Evolutionary conservation across 163 green algal species (phyloP).

Genomic region (Coccomyxa subellipsoidea): DNA sequence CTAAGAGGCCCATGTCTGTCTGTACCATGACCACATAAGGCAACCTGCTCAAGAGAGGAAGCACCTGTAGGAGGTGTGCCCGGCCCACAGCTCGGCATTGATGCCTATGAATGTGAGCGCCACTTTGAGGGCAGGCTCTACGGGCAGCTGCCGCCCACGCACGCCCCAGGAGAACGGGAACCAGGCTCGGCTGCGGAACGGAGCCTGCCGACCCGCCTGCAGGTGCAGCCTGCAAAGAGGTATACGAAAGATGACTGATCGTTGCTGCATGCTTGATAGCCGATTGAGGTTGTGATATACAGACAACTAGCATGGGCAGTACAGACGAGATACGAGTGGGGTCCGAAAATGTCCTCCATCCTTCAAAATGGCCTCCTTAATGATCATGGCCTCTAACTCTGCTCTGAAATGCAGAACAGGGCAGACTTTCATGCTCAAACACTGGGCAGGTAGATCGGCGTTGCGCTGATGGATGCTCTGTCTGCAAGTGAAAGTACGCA

Average conservation of each 20-base stretch:
- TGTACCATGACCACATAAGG: no score
- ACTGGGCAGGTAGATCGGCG: no score
- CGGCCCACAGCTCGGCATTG: constrained; percentile 58
- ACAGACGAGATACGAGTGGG: not conserved
- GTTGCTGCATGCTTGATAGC: not conserved
- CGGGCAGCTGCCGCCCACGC: constrained; percentile 20
- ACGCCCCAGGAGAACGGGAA: constrained; percentile 17
- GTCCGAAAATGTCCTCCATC: no score
- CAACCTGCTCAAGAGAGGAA: not conserved
- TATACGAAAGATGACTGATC: not conserved
- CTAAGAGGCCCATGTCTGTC: no score
- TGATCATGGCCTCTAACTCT: no score
- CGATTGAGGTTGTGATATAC: not conserved
- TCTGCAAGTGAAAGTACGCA: not conserved
- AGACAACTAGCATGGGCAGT: not conserved
- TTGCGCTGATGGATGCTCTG: no score
- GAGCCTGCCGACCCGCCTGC: not conserved
- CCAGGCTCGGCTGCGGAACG: constrained; percentile 41
- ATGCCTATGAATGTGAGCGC: constrained; percentile 53
- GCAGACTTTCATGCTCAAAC: no score
- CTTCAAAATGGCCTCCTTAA: no score
- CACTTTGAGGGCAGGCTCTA: constrained; percentile 60
- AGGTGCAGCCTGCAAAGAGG: constrained; percentile 22
- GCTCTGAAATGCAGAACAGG: no score
- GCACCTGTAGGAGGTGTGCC: constrained; percentile 47